Base-by-base conservation (phyloP, 2,329 filamentous ascomycete species). In the Mycosphaerella sp. region DNA sequence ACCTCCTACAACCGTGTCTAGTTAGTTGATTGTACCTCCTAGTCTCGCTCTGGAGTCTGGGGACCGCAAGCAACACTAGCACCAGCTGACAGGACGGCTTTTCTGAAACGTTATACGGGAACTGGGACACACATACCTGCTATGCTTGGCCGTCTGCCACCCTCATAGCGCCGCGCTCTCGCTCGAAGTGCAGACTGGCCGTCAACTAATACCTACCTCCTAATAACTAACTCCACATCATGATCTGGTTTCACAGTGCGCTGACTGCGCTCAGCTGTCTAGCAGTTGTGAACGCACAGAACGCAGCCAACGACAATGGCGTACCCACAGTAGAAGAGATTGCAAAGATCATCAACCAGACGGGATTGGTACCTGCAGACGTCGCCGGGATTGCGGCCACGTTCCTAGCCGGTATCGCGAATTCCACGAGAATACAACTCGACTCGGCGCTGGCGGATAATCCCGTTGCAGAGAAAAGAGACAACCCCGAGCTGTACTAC, bases 401-500 rank as follows among this genome's bases (percentile, higher is more conserved):
- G 10, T 48, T 55, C 39, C 34, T 61, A 12, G 46, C 42, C 8
- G 41, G 45, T 3, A 43, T 48, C 34, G 55, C 58, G 17, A 62
- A 59, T 31, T 53, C 51, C 1, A 59, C 54, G 29, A 54, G 51
- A 36, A 17, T 38, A 23, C 38, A 41, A 2, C 48, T 62, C 14
- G 47, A 48, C 21, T 21, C 51, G 10, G 57, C 49, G 6, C 31
- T 62, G 9, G 43, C 40, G 23, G 21, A 59, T 34, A 52, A 56
- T 36, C 47, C 48, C 1, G 48, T 54, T n/a, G 32, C 55, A 7
- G 45, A 38, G 34, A 59, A 61, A 29, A 51, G 55, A 11, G 43
- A 46, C 4, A 44, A 66, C 31, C 63, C 63, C 10, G 63, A 67
- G 51, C 51, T 46, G 6, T 64, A 60, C 46, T 67, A 63, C 42